Conservation (phyloP, 2,329 filamentous ascomycete genomes). For the Colletotrichum sp. region DNA sequence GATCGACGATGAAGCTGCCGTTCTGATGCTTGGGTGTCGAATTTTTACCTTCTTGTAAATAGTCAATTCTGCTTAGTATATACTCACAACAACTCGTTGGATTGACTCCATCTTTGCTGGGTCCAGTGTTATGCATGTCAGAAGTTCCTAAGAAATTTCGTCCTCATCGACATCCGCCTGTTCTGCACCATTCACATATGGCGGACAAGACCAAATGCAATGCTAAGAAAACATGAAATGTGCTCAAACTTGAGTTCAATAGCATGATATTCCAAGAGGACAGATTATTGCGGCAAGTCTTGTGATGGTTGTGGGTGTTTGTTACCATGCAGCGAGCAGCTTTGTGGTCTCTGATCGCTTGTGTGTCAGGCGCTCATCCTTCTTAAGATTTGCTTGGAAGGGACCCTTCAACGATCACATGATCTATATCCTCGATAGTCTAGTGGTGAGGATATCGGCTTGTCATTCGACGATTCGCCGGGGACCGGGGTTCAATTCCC, state of each 20-base stretch:
- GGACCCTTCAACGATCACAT: background rate
- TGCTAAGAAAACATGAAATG: background rate
- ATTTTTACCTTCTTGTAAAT: background rate
- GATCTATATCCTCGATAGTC: slow-evolving; percentile 12
- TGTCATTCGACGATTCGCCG: slow-evolving; percentile 5
- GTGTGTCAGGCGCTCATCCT: fast-evolving
- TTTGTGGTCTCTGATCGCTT: background rate
- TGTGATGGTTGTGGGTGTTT: background rate
- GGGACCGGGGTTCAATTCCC: slow-evolving; percentile 22
- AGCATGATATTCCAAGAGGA: background rate
- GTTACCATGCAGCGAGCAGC: fast-evolving
- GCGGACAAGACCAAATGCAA: background rate
- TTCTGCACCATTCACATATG: background rate
- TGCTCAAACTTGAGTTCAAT: fast-evolving
- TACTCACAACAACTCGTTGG: background rate
- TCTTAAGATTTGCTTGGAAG: background rate
- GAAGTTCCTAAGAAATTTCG: too few relatives aligned
- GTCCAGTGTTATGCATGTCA: fast-evolving
- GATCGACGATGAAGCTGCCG: background rate
- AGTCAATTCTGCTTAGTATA: background rate
- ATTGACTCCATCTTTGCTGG: background rate
- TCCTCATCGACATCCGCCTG: too few relatives aligned
- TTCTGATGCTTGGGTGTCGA: too few relatives aligned
- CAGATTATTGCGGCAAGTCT: background rate
- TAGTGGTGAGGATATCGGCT: slow-evolving; percentile 22